A percentile compares a stretch with the other conserved stretches of the same genome.
phyloP scores from a whole-genome alignment of 129 eudicot species.

The Tagetes erecta region DNA sequence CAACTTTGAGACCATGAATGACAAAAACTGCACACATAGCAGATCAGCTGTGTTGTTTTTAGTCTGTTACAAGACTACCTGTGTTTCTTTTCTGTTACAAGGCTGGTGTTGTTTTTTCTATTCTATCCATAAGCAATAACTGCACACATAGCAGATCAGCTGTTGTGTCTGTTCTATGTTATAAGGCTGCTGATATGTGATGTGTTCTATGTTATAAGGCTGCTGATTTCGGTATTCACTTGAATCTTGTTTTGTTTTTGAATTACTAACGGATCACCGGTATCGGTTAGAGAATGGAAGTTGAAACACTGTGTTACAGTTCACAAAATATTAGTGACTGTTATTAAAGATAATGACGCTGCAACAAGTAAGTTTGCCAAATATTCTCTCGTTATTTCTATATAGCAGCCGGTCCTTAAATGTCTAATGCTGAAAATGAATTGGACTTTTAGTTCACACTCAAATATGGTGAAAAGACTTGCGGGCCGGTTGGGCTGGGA shows the following conservation, averaged over 20 bases:
- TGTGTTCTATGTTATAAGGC: too few relatives aligned
- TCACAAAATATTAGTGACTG: conserved; percentile 59
- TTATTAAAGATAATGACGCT: conserved; percentile 64
- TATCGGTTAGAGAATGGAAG: conserved; percentile 52
- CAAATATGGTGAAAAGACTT: neutral
- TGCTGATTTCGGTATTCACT: neutral
- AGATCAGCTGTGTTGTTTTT: too few relatives aligned
- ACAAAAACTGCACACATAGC: neutral
- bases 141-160: too few relatives aligned
- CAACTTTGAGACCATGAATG: conserved; percentile 58
- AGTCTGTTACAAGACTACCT: too few relatives aligned
- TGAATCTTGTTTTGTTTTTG: conserved; percentile 6
- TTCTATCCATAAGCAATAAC: too few relatives aligned
- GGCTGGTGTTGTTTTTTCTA: too few relatives aligned
- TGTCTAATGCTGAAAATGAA: neutral
- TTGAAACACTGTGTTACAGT: conserved; percentile 76
- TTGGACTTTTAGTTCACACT: neutral
- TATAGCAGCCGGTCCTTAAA: neutral
- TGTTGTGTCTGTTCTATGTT: too few relatives aligned
- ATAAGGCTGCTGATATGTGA: too few relatives aligned
- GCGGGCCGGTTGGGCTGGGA: conserved; percentile 25
- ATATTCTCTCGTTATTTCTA: neutral
- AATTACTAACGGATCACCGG: conserved; percentile 51
- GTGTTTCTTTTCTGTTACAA: too few relatives aligned
- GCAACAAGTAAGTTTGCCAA: conserved; percentile 60